phyloP scores from a whole-genome alignment of 495 filamentous ascomycete genomes.

The Penicillium diatomitis region DNA sequence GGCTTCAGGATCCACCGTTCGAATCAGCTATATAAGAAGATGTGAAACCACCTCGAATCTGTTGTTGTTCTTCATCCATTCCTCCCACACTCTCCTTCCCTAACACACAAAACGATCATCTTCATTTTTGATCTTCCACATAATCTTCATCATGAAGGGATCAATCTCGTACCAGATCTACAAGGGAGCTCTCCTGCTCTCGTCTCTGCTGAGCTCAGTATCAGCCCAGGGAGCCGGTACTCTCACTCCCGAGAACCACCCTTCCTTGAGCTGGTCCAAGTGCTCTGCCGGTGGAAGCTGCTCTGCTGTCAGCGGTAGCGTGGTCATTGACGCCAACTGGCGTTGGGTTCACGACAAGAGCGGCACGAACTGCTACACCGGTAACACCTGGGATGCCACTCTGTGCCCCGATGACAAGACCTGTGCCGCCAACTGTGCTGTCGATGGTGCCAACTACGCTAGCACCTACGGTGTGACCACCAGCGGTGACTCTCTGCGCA shows the following conservation, averaged over 20 bases:
- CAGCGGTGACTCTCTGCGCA: slow-evolving; percentile 41
- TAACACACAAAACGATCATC: not conserved
- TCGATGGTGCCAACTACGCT: slow-evolving; percentile 52
- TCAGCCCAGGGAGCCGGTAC: slow-evolving; percentile 40
- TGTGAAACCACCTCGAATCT: too few species aligned
- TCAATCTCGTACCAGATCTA: slow-evolving; percentile 15
- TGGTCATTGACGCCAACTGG: slow-evolving; percentile 61
- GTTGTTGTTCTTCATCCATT: not conserved
- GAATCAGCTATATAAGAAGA: not conserved
- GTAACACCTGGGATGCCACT: slow-evolving; percentile 44
- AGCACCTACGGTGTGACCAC: slow-evolving; percentile 48
- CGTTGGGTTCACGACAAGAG: slow-evolving; percentile 47
- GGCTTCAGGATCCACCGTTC: not conserved
- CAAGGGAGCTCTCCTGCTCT: slow-evolving; percentile 11
- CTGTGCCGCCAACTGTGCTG: slow-evolving; percentile 50
- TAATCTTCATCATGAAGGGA: slow-evolving; percentile 9
- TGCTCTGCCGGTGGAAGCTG: slow-evolving; percentile 47
- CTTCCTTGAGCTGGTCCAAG: slow-evolving; percentile 45
- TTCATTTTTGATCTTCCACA: not conserved
- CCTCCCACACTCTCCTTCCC: not conserved
- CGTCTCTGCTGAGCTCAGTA: slow-evolving; percentile 16
- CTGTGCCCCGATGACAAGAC: slow-evolving; percentile 44
- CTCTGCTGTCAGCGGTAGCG: slow-evolving; percentile 37
- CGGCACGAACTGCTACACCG: slow-evolving; percentile 57
- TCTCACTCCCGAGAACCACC: slow-evolving; percentile 46